Evolutionary conservation across 352 stramenopile genomes (phyloP).

Genomic region (Globisporangium parvum): DNA sequence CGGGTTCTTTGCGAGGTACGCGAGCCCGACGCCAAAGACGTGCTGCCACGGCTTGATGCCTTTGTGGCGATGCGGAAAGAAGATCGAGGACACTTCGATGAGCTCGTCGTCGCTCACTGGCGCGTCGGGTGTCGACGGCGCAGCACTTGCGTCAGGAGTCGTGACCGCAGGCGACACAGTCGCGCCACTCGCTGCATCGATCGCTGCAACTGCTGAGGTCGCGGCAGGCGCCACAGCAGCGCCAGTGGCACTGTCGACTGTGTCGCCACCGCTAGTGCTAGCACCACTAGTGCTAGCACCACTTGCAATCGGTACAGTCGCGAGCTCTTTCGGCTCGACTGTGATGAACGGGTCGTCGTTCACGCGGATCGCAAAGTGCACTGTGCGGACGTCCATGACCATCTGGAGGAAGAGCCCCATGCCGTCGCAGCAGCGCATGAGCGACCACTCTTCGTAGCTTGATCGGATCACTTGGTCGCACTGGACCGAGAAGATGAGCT

Average conservation of each 20-base stretch:
- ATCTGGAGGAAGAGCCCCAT: constrained; percentile 71
- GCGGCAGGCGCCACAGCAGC: background rate
- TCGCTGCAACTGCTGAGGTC: constrained; percentile 9
- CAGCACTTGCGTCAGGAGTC: too few relatives aligned
- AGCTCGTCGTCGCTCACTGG: constrained; percentile 24
- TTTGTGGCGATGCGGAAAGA: constrained; percentile 67
- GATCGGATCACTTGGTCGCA: constrained; percentile 68
- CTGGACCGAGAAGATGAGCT: constrained; percentile 74
- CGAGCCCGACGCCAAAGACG: constrained; percentile 68
- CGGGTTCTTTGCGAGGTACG: constrained; percentile 71
- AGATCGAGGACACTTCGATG: constrained; percentile 41
- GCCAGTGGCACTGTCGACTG: background rate
- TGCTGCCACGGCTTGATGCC: constrained; percentile 82
- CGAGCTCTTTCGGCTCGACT: constrained; percentile 10
- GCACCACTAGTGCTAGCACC: background rate
- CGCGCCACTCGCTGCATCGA: constrained; percentile 14
- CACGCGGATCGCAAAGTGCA: constrained; percentile 69
- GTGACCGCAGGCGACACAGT: background rate
- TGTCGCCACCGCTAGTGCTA: background rate
- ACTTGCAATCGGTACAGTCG: constrained; percentile 7
- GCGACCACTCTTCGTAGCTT: constrained; percentile 80
- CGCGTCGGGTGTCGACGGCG: constrained; percentile 3
- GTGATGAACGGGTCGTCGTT: constrained; percentile 45
- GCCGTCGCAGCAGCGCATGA: constrained; percentile 68
- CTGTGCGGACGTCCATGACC: constrained; percentile 58